Evolutionary conservation across 2,329 filamentous ascomycete species (phyloP), one percentile per base, ranked within the genome.

Genomic region (Xenoacremonium recifei): DNA sequence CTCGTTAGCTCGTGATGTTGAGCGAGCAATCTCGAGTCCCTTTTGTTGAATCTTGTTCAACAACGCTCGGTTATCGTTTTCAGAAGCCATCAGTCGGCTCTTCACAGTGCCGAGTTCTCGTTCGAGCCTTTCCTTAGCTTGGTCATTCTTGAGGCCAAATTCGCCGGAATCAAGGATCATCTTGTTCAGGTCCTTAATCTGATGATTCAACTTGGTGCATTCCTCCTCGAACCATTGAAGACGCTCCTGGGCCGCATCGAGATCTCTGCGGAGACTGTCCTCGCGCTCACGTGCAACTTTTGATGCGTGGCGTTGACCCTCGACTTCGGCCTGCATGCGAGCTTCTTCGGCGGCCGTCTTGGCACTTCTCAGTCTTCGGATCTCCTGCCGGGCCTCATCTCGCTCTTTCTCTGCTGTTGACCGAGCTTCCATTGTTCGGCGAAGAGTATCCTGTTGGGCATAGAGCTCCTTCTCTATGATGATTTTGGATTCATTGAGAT

Each of bases 391-490:
- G 32, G 93, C 86, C 40, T 96, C 89, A 58, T 95, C 93, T 3
- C 91, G 87, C 58, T 95, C 89, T 51, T 85, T 82, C 61, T 99
- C 92, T 1, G 89, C 89, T 5, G 82, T 80, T 5, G 83, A 76
- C 21, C 89, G 82, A 35, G 88, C 85, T 63, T 96, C 90, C 52
- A 86, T 89, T 10, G 90, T 88, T 40, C 92, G 82, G 27, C 93
- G 83, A 34, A 96, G 78, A 10, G 88, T 87, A 60, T 99, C 92
- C 64, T 96, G 91, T 60, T 97, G 92, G 5, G 88, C 85, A 62
- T 97, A 97, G 63, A 99, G 84, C 66, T 97, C 92, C 65, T 96
- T 97, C 66, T 99, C 92, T 49, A 99, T 96, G 35, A 84, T 95
- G 57, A 96, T 96, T 66, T 99, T 99, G 20, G 89, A 85, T 50